Percentiles rank a stretch among this genome's conserved stretches.
Evolutionary conservation across 805 yeast genomes (phyloP).

Genomic region (Zygosaccharomyces gambellarensis): DNA sequence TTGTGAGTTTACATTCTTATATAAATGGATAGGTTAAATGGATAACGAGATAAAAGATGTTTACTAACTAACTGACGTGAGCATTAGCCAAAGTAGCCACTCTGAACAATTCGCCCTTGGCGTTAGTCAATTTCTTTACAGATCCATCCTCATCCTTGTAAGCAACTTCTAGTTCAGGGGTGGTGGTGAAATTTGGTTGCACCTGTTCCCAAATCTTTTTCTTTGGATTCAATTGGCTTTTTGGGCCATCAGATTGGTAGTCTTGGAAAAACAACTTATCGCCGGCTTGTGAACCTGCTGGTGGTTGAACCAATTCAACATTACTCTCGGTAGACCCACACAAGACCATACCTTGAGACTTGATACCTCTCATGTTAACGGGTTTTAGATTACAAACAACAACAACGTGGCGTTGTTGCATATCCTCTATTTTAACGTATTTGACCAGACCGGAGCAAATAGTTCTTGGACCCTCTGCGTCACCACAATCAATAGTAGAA

Average conservation of each 20-base stretch:
- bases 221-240: constrained; percentile 91
- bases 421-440: constrained; percentile 81
- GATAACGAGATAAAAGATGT: neutral
- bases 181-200: constrained; percentile 88
- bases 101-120: constrained; percentile 71
- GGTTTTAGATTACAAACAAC: constrained; percentile 96
- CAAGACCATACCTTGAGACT: constrained; percentile 93
- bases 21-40: neutral
- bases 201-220: constrained; percentile 96
- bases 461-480: constrained; percentile 94
- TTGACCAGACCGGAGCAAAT: constrained; percentile 96
- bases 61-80: constrained; percentile 41
- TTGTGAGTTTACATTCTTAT: neutral
- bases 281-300: constrained; percentile 88
- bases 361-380: constrained; percentile 95
- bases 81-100: constrained; percentile 71
- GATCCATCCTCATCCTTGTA: constrained; percentile 63
- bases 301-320: constrained; percentile 94
- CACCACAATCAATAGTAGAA: constrained; percentile 95
- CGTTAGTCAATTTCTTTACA: constrained; percentile 63
- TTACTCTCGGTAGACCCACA: constrained; percentile 74
- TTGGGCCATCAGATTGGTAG: constrained; percentile 75
- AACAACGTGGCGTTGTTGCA: constrained; percentile 91
- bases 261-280: constrained; percentile 95
- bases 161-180: constrained; percentile 67